Evolutionary conservation across 2,329 filamentous ascomycete species (phyloP), one percentile per base, ranked within the genome.

Genomic region (Rhynchosporium secalis): DNA sequence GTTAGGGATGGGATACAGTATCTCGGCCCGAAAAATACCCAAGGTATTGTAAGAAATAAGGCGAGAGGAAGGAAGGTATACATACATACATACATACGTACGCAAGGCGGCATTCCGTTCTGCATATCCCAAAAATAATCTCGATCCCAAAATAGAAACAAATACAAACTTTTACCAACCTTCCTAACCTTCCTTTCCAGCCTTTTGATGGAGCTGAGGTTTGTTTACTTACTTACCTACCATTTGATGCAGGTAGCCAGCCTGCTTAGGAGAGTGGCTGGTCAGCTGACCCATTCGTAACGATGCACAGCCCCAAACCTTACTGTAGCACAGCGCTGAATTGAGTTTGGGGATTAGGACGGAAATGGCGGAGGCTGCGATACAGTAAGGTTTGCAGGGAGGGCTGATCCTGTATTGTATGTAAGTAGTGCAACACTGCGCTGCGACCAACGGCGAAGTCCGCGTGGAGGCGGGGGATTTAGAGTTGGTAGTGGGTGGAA

Each of bases 251-350:
- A 13, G 15, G 47, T 38, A 36, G 5, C 20, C 20, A 20, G 20
- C 20, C 20, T 15, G 57, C 26, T 33, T 38, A 7, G 26, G 38
- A 45, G 45, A 36, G 33, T 36, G 33, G 33, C 33, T 36, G 33
- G 36, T 45, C 57, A 54, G 46, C 57, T 60, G 57, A 58, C 38
- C 20, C 20, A 20, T 60, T 51, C 31, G 5, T 46, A 26, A 38
- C 33, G 57, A 43, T 52, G 57, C 57, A 60, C 57, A 46, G 57
- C 57, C 57, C 40, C 33, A 38, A n/a, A 20, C 13, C 13, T 33
- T 45, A n/a, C 57, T 26, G 40, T 46, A 12, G 45, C 56, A 12
- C 45, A 26, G 15, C 45, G 45, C 28, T 36, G 15, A 45, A 45
- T 40, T 20, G n/a, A 38, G 36, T 15, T 46, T 40, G 12, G 43